Percentiles rank a stretch among this genome's conserved stretches.
These are phyloP conservation scores for Drechslerella dactyloides DNA, from an alignment of 2,329 filamentous ascomycete genomes.

Conservation along the genomic window DNA sequence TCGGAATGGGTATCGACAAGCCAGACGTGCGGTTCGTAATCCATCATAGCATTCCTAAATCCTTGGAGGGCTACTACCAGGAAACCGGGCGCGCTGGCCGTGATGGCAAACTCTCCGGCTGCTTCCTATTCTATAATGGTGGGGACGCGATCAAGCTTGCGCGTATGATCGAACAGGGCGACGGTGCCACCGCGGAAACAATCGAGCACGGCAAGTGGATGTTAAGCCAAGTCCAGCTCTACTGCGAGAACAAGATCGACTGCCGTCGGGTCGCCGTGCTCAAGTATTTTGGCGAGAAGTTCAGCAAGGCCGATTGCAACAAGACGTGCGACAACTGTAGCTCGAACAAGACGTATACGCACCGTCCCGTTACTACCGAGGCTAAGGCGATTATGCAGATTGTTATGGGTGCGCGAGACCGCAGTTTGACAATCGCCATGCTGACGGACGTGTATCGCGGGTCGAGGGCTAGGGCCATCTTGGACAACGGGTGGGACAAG, in stretches of 20 bases:
- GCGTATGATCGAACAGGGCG: conserved; percentile 81
- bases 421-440: conserved; percentile 75
- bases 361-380: conserved; percentile 76
- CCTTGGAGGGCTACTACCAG: conserved; percentile 96
- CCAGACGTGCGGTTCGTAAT: conserved; percentile 95
- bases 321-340: conserved; percentile 87
- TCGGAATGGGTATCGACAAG: conserved; percentile 99
- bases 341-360: conserved; percentile 72
- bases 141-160: conserved; percentile 75
- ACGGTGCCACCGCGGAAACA: conserved; percentile 65
- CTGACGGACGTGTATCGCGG: conserved; percentile 86
- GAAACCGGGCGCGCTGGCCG: conserved; percentile 94
- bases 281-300: conserved; percentile 90
- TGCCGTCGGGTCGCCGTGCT: conserved; percentile 88
- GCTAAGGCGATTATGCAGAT: conserved; percentile 74
- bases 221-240: conserved; percentile 82
- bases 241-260: conserved; percentile 85
- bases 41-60: conserved; percentile 90
- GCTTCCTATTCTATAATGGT: conserved; percentile 87
- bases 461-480: conserved; percentile 67
- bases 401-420: conserved; percentile 61
- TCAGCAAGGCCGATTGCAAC: conserved; percentile 73
- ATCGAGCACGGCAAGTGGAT: conserved; percentile 81
- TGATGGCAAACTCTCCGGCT: conserved; percentile 84
- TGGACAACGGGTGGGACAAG: conserved; percentile 63